phyloP scores from a whole-genome alignment of 2,329 filamentous ascomycete genomes.

The Metarhizium album region DNA sequence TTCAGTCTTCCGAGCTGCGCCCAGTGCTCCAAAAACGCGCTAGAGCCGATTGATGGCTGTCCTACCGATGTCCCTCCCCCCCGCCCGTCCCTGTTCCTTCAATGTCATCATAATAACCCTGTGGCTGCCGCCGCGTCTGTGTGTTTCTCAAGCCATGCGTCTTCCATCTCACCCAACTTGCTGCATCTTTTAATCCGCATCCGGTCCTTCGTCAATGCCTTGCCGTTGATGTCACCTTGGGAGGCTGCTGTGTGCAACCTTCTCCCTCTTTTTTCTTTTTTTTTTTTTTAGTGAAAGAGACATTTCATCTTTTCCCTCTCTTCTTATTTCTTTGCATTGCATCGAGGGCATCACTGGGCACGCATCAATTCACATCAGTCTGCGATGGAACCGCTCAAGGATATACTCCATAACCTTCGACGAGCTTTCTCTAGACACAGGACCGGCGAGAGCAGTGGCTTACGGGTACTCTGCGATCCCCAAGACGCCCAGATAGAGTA shows the following conservation, averaged over 20 bases:
- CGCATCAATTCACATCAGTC: not conserved
- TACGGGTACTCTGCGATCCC: constrained; percentile 13
- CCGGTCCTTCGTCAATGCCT: not conserved
- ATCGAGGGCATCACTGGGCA: no score
- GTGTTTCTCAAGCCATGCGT: not conserved
- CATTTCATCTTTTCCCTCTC: not conserved
- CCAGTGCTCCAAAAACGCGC: no score
- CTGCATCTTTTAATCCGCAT: not conserved
- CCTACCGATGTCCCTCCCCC: no score
- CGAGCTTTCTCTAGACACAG: constrained; percentile 12
- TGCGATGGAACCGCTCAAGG: constrained; percentile 11
- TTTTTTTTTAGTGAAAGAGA: no score
- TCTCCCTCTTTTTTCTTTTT: not conserved
- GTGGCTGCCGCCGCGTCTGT: no score
- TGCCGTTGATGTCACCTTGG: not conserved
- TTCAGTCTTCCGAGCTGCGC: no score
- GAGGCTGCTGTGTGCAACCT: not conserved
- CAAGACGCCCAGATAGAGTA: constrained; percentile 16
- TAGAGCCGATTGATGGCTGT: no score
- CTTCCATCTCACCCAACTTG: not conserved
- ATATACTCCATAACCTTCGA: constrained; percentile 14
- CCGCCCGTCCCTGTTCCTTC: no score
- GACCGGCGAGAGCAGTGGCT: constrained; percentile 9
- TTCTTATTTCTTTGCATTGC: no score
- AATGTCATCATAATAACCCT: no score